These are phyloP conservation scores for Picea mariana DNA, from an alignment of 83 land plant species.

Conservation along the genomic window DNA sequence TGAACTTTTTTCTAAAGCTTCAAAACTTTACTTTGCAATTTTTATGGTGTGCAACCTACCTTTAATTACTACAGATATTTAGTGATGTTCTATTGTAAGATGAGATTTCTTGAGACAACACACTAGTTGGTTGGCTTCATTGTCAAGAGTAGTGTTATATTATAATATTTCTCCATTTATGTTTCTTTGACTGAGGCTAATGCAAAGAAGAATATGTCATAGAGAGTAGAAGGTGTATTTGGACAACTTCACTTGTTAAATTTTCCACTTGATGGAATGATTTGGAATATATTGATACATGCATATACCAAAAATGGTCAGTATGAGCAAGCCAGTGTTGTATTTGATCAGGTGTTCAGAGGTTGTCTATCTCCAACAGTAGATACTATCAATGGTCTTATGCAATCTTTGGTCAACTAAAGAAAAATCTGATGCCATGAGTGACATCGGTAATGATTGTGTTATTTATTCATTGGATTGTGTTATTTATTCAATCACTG, in stretches of 20 bases:
- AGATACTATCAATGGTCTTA: slow-evolving; percentile 60
- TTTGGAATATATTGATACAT: slow-evolving; percentile 73
- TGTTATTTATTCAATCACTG: too few relatives aligned
- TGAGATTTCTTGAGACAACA: slow-evolving; percentile 53
- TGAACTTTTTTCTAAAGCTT: slow-evolving; percentile 42
- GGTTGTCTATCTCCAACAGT: slow-evolving; percentile 67
- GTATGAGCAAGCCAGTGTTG: slow-evolving; percentile 69
- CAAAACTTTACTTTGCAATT: slow-evolving; percentile 60
- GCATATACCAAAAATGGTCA: slow-evolving; percentile 75
- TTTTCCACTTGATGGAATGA: slow-evolving; percentile 34
- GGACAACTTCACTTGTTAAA: slow-evolving; percentile 36
- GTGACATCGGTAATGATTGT: too few relatives aligned
- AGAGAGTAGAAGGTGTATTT: slow-evolving; percentile 71
- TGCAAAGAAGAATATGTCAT: slow-evolving; percentile 61
- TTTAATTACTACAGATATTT: slow-evolving; percentile 25
- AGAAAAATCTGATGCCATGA: too few relatives aligned
- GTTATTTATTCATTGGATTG: too few relatives aligned
- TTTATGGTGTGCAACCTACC: slow-evolving; percentile 45
- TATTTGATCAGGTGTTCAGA: slow-evolving; percentile 62
- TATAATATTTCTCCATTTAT: slow-evolving; percentile 30
- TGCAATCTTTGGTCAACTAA: slow-evolving; percentile 56
- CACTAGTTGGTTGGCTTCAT: slow-evolving; percentile 32
- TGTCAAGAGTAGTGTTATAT: slow-evolving; percentile 19
- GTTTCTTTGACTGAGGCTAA: slow-evolving; percentile 53
- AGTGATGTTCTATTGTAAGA: slow-evolving; percentile 45